A percentile compares a stretch with the other conserved stretches of the same genome.
Conservation (phyloP, 2,329 filamentous ascomycete species). For the Aspergillus amoenus region DNA sequence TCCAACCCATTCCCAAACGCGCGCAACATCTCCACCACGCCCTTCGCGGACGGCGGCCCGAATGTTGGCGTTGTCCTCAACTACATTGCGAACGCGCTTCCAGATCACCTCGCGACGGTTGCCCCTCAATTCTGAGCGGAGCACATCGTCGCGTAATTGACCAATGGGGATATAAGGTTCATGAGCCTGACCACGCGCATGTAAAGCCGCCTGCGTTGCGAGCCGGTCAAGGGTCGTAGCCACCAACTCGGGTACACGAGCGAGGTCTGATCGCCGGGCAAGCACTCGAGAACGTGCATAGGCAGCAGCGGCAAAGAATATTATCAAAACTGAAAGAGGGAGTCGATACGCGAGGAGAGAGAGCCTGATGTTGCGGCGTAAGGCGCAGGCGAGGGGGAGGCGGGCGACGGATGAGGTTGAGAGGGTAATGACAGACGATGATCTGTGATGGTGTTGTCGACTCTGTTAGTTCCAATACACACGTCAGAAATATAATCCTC, state of each 20-base stretch:
- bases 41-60: slow-evolving; percentile 69
- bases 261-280: slow-evolving; percentile 63
- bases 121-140: slow-evolving; percentile 76
- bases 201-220: slow-evolving; percentile 78
- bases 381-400: slow-evolving; percentile 69
- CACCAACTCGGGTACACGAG: slow-evolving; percentile 78
- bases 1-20: slow-evolving; percentile 70
- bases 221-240: slow-evolving; percentile 80
- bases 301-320: slow-evolving; percentile 49
- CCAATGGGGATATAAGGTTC: slow-evolving; percentile 84
- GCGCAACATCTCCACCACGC: slow-evolving; percentile 56
- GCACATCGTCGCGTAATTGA: slow-evolving; percentile 86
- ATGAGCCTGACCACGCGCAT: slow-evolving; percentile 62
- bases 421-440: slow-evolving; percentile 66
- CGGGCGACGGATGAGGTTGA: slow-evolving; percentile 86
- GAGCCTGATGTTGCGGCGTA: slow-evolving; percentile 49
- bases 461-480: slow-evolving; percentile 75
- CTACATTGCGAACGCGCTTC: slow-evolving; percentile 76
- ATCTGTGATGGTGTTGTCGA: slow-evolving; percentile 70
- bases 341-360: slow-evolving; percentile 52
- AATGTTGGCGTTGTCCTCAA: slow-evolving; percentile 93
- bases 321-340: slow-evolving; percentile 48
- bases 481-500: slow-evolving; percentile 51
- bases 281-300: slow-evolving; percentile 67
- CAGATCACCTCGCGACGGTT: slow-evolving; percentile 77